Evolutionary conservation across 176 grass and related monocot species (phyloP), one percentile per base, ranked within the genome.

Genomic region (Bonia amplexicaulis): DNA sequence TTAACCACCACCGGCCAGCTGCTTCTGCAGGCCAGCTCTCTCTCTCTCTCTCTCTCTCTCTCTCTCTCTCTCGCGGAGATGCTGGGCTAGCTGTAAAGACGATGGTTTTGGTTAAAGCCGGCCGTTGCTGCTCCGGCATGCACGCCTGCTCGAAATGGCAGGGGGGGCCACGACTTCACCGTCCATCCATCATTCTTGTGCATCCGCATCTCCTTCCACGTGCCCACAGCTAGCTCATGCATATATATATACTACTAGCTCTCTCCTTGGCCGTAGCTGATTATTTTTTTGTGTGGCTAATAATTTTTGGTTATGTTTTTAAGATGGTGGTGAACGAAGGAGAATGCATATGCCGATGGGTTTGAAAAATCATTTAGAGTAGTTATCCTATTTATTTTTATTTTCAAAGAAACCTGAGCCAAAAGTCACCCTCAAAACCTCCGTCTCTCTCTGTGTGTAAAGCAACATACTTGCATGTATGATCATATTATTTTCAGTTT

Each of bases 141-240:
- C 74, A 46, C 52, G 77, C 69, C 42, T 84, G 80, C 31, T 79
- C 84, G 89, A 74, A 83, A 83, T 87, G 74, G 84, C 46, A 51
- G 89, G 84, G 74, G 89, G 89, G 85, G 89, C 84, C 89, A 65
- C 67, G 19, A 74, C 89, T 90, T 80, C 89, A 82, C 84, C 88
- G 88, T 79, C 88, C 88, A 90, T 87, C 71, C 80, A 46, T 68
- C 67, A 4, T 42, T 33, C 80, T 61, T 77, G 74, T 39, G 65
- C 87, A 59, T 79, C 58, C 84, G 87, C 87, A 64, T 79, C 87
- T 57, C 65, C 35, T 79, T 69, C 88, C 70, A 26, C 51, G 45
- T 87, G 77, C 69, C 66, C 80, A 66, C 69, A 75, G 53, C 59
- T 27, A 65, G 7, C 78, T 54, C 9, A 29, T 27, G 17, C 59